Evolutionary conservation across 1,284 basidiomycete species (phyloP).

Genomic region (Trametes versicolor): DNA sequence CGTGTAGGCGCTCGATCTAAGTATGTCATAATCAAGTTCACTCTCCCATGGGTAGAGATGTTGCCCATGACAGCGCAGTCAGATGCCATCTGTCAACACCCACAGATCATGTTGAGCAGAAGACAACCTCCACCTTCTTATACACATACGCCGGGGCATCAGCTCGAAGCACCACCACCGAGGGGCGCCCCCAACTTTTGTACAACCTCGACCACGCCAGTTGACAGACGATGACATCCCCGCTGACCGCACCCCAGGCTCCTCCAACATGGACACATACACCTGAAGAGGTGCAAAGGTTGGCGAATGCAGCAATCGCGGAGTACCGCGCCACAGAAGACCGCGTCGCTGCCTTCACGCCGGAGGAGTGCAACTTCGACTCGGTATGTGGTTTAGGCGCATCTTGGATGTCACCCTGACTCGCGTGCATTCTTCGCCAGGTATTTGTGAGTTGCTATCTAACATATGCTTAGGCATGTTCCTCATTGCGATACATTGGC

Average conservation of each 20-base stretch:
- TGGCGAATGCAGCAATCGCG: constrained; percentile 69
- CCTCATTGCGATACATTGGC: neutral
- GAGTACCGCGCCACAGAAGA: constrained; percentile 65
- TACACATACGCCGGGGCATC: neutral
- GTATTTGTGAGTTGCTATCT: neutral
- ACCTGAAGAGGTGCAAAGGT: constrained; percentile 62
- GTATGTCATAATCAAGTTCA: no score
- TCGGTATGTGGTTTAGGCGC: constrained; percentile 27
- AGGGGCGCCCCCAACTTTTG: no score
- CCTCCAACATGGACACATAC: constrained; percentile 76
- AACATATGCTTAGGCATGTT: neutral
- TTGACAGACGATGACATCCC: constrained; percentile 46
- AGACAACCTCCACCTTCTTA: neutral
- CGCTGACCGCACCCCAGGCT: constrained; percentile 70
- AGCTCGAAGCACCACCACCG: neutral
- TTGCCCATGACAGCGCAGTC: neutral
- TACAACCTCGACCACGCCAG: neutral
- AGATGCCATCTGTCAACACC: constrained; percentile 1
- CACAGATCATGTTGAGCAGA: no score
- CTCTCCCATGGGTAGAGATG: neutral
- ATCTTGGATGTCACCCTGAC: neutral
- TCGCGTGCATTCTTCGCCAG: neutral
- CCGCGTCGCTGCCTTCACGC: constrained; percentile 65
- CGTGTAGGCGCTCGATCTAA: no score
- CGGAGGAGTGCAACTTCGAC: constrained; percentile 42